Evolutionary conservation across 768 basidiomycete species (phyloP), one percentile per base, ranked within the genome.

Genomic region (Suillus luteus): DNA sequence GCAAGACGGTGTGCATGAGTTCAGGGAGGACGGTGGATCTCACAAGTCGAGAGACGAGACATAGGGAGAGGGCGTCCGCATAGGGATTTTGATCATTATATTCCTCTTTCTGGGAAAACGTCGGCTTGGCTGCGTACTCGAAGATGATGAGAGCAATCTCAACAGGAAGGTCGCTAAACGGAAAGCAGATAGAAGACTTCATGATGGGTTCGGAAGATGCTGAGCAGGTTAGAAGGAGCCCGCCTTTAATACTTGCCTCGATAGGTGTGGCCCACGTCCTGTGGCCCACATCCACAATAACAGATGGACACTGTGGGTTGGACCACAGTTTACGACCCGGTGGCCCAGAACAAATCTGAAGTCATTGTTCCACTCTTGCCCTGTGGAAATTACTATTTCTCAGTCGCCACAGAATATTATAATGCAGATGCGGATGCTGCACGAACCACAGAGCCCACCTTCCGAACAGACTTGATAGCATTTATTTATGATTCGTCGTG

Each of bases 111-210:
- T 24, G 48, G 14, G 11, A 55, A 43, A 65, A 65, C 54, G 61
- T 58, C 22, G 76, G 76, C 6, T 66, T 54, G 2, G 75, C 67
- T 7, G 77, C 77, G 15, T 76, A 51, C 22, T 71, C 66, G 37
- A 80, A 64, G 58, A 81, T 74, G 51, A 74, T 72, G 51, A 77
- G 71, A 46, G 65, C 71, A 24, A 81, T 71, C 69, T 81, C 79
- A 48, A 72, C 66, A 14, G 78, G 72, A 55, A 79, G 73, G 22
- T 59, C 55, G 24, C 67, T 64, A 61, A 77, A 68, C 22, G 27
- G 55, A 46, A 69, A 66, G 38, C 41, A 61, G 7, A n/a, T 35
- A 55, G 7, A 6, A 22, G 12, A 4, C 12, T 37, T 12, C n/a
- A 37, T 55, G 35, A 55, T 3, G 14, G 12, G 35, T 6, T 19